Percentiles rank a stretch among this genome's conserved stretches.
phyloP scores from a whole-genome alignment of 2,329 filamentous ascomycete species.

The Alternaria sp. region DNA sequence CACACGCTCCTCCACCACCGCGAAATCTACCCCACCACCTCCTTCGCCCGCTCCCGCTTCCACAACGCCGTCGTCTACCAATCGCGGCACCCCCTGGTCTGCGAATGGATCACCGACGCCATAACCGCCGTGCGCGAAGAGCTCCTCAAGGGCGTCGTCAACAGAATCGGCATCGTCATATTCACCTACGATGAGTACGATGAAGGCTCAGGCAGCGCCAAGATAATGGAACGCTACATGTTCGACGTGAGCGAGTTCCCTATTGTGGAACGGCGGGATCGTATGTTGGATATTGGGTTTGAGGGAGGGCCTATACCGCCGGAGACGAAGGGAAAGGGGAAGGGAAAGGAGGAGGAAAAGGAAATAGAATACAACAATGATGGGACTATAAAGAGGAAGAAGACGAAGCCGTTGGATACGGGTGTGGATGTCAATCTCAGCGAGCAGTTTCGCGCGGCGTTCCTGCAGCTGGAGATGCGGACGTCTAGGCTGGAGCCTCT shows the following conservation, averaged over 20 bases:
- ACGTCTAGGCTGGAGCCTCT: slow-evolving; percentile 64
- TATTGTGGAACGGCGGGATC: slow-evolving; percentile 53
- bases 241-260: slow-evolving; percentile 67
- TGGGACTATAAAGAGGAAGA: slow-evolving; percentile 9
- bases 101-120: slow-evolving; percentile 83
- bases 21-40: slow-evolving; percentile 74
- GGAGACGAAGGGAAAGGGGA: not conserved
- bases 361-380: slow-evolving; percentile 14
- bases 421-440: slow-evolving; percentile 64
- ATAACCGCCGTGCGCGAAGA: slow-evolving; percentile 74
- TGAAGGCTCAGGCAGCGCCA: slow-evolving; percentile 40
- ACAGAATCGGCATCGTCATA: slow-evolving; percentile 63
- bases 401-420: slow-evolving; percentile 23
- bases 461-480: slow-evolving; percentile 67
- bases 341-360: not conserved
- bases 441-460: slow-evolving; percentile 73
- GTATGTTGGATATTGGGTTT: slow-evolving; percentile 57
- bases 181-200: slow-evolving; percentile 50
- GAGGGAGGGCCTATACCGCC: slow-evolving; percentile 38
- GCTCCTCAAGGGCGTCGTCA: slow-evolving; percentile 64
- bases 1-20: slow-evolving; percentile 89
- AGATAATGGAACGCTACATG: slow-evolving; percentile 65
- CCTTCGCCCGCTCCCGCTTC: slow-evolving; percentile 79
- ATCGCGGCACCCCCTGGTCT: slow-evolving; percentile 83
- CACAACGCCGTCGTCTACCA: slow-evolving; percentile 87